phyloP scores from a whole-genome alignment of 768 basidiomycete genomes.

The Pleurotus tuoliensis region DNA sequence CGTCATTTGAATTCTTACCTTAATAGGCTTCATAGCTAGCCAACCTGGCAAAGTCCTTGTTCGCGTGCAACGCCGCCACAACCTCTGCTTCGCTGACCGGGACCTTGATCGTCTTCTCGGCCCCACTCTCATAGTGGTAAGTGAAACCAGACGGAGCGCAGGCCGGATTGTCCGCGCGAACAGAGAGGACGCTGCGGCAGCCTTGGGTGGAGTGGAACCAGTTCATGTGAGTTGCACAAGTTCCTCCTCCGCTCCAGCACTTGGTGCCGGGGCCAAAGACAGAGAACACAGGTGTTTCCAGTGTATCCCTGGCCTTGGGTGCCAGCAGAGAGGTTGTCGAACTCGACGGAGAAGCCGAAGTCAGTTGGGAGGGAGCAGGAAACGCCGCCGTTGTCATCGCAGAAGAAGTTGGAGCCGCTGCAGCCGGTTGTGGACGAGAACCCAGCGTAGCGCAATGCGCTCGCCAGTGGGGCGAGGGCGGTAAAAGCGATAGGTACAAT shows the following conservation, averaged over 20 bases:
- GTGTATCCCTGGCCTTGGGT: conserved; percentile 8
- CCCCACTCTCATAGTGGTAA: not conserved
- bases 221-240: conserved; percentile 1
- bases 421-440: conserved; percentile 4
- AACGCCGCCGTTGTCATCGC: not conserved
- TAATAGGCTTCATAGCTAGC: not conserved
- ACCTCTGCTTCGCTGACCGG: not conserved
- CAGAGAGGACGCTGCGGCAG: not conserved
- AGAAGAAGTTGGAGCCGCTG: conserved; percentile 6
- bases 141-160: not conserved
- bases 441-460: conserved; percentile 7
- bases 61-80: not conserved
- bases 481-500: not conserved
- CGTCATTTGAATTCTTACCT: not conserved
- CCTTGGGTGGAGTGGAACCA: conserved; percentile 5
- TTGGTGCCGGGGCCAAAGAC: conserved; percentile 4
- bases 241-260: conserved; percentile 8
- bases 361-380: conserved; percentile 4
- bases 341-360: conserved; percentile 8
- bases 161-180: not conserved
- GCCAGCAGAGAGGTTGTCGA: conserved; percentile 1
- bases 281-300: conserved; percentile 7
- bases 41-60: not conserved
- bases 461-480: conserved; percentile 5
- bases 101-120: conserved; percentile 7